Percentiles rank a stretch among this genome's conserved stretches.
Evolutionary conservation across 1,139 yeast species (phyloP).

Genomic region (Suhomyces bribrorum): DNA sequence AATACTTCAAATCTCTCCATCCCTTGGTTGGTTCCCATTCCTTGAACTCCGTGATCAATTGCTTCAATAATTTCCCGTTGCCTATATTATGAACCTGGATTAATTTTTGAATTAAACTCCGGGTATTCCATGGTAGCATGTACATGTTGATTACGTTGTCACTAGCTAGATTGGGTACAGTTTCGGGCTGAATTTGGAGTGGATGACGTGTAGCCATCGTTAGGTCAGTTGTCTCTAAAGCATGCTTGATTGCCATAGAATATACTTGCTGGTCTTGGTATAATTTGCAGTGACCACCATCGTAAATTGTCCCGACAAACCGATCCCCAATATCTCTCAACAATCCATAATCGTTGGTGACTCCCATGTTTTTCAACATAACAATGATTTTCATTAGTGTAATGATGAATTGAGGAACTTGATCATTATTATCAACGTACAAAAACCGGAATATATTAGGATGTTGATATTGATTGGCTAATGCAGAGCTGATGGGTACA

Average conservation of each 20-base stretch:
- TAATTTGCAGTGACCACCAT: slow-evolving; percentile 35
- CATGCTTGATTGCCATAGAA: slow-evolving; percentile 31
- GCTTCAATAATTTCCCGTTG: slow-evolving; percentile 27
- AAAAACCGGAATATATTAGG: slow-evolving; percentile 54
- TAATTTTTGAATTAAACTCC: slow-evolving; percentile 41
- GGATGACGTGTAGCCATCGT: slow-evolving; percentile 11
- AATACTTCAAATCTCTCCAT: slow-evolving; percentile 45
- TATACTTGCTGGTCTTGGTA: slow-evolving; percentile 29
- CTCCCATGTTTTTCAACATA: slow-evolving; percentile 41
- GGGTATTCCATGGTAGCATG: slow-evolving; percentile 41
- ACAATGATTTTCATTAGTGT: slow-evolving; percentile 35
- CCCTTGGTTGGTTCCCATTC: slow-evolving; percentile 42
- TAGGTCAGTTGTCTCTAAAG: slow-evolving; percentile 41
- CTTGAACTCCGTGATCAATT: slow-evolving; percentile 34
- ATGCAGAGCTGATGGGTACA: slow-evolving; percentile 46
- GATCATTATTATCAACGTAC: slow-evolving; percentile 27
- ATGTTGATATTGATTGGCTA: slow-evolving; percentile 48
- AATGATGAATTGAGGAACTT: slow-evolving; percentile 33
- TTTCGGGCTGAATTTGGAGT: slow-evolving; percentile 1
- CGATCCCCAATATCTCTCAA: slow-evolving; percentile 34
- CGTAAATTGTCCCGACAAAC: slow-evolving; percentile 25
- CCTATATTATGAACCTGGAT: slow-evolving; percentile 40
- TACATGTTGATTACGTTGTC: slow-evolving; percentile 19
- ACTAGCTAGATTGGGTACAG: neutral
- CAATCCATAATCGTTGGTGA: slow-evolving; percentile 32